Base-by-base conservation (phyloP, 2,329 filamentous ascomycete genomes). In the Trichoderma polysporum region DNA sequence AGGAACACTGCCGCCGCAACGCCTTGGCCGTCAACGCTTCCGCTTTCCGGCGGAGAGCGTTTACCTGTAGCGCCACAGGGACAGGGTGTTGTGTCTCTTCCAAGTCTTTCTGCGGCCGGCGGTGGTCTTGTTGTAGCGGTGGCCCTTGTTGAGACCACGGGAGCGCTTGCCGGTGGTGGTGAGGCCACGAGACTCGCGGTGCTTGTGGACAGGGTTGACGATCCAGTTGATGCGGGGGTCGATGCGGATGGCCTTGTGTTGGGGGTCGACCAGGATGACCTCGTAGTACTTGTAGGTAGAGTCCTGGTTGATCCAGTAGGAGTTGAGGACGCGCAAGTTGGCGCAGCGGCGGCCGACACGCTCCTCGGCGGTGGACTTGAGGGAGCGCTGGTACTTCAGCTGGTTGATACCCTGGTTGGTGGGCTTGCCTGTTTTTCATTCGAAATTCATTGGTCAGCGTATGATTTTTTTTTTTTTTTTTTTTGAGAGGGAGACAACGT, bases 241-340 rank as follows among this genome's bases (percentile, higher is more conserved):
- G 81, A 91, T 92, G 84, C 95, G 95, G 89, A 99, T 99, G 80
- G 95, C 95, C 90, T 98, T 98, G 92, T 99, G 95, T 88, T 96
- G 92, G 82, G 95, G 95, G 87, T 99, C 95, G 81, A 99, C 94
- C 80, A 97, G 92, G 87, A 99, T 98, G 84, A 98, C 90, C 87
- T 99, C 95, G 88, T 89, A 99, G 92, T 99, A 99, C 90, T 99
- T 99, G 92, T 98, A 99, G 85, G 95, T 99, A 70, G 94, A 97
- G 88, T 99, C 95, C 89, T 98, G 93, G 92, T 99, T 99, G 88
- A 99, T 93, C 96, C 96, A 99, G 94, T 99, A 99, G 73, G 94
- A 98, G 92, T 99, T 99, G 80, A 99, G 91, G 80, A 99, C 95
- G 81, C 95, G 93, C 83, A 99, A 86, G 87, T 99, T 99, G 85